Conservation (phyloP, 345 rosid species). For the Eucalyptus cloeziana region DNA sequence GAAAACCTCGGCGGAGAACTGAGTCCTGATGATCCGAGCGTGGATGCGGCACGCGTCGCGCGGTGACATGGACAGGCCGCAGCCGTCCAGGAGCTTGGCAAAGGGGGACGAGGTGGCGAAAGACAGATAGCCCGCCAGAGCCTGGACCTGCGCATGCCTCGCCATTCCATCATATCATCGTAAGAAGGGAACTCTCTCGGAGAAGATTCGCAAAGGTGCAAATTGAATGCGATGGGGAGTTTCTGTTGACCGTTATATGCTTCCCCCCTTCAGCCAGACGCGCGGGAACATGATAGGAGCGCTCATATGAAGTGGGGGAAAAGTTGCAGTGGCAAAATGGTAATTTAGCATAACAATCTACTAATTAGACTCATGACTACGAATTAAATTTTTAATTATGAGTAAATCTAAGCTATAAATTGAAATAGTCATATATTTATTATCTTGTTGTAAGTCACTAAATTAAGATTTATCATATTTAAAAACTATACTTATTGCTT, state of each 20-base stretch:
- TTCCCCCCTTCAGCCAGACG: background rate
- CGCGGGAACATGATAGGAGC: background rate
- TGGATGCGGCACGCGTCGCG: background rate
- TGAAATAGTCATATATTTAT: background rate
- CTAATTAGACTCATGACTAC: background rate
- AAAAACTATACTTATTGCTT: background rate
- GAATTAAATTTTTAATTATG: background rate
- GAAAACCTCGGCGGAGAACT: too few relatives aligned
- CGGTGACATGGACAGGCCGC: too few relatives aligned
- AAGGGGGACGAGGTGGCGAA: conserved; percentile 43
- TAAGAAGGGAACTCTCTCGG: background rate
- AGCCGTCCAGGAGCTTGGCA: conserved; percentile 51
- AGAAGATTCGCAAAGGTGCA: too few relatives aligned
- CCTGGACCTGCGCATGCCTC: conserved; percentile 29
- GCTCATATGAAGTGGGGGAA: background rate
- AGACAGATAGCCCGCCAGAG: conserved; percentile 17
- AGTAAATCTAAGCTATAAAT: background rate
- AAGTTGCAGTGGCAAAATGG: background rate
- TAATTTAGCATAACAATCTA: background rate
- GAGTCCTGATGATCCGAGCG: too few relatives aligned
- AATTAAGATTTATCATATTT: background rate
- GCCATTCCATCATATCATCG: conserved; percentile 40
- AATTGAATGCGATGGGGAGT: background rate
- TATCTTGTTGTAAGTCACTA: background rate
- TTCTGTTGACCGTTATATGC: background rate